phyloP scores from a whole-genome alignment of 805 yeast genomes.

The Myxozyma mucilagina region DNA sequence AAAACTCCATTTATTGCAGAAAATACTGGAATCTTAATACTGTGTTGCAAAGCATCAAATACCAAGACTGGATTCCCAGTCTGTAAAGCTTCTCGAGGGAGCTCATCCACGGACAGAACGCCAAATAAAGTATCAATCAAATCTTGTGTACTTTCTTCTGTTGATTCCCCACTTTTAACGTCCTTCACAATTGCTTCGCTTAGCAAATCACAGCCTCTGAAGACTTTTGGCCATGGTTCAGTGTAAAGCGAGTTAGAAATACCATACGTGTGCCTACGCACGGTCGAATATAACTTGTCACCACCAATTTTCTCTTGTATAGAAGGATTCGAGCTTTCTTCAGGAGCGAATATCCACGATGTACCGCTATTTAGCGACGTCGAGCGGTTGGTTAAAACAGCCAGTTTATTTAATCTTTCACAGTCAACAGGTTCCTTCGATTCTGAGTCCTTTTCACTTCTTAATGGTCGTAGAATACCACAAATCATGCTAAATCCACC shows the following conservation, averaged over 20 bases:
- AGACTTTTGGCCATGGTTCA: conserved; percentile 76
- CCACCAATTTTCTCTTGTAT: background rate
- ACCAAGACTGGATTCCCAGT: conserved; percentile 36
- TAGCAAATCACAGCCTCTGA: conserved; percentile 52
- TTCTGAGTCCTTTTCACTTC: conserved; percentile 10
- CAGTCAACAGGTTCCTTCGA: background rate
- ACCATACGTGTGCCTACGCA: conserved; percentile 49
- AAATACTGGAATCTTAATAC: conserved; percentile 75
- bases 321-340: conserved; percentile 7
- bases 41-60: conserved; percentile 51
- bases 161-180: conserved; percentile 4
- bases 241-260: conserved; percentile 66
- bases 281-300: background rate
- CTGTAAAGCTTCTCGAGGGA: conserved; percentile 38
- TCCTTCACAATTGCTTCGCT: conserved; percentile 32
- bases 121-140: conserved; percentile 56
- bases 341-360: conserved; percentile 19
- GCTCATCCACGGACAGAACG: conserved; percentile 53
- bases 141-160: conserved; percentile 26
- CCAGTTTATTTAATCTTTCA: conserved; percentile 27
- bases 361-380: conserved; percentile 18
- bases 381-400: conserved; percentile 38
- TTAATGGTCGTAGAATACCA: conserved; percentile 46
- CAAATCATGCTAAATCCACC: conserved; percentile 67
- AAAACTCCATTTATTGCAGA: conserved; percentile 34